Evolutionary conservation across 306 rosid genomes (phyloP), one percentile per base, ranked within the genome.

Genomic region (Clitoria ternatea): DNA sequence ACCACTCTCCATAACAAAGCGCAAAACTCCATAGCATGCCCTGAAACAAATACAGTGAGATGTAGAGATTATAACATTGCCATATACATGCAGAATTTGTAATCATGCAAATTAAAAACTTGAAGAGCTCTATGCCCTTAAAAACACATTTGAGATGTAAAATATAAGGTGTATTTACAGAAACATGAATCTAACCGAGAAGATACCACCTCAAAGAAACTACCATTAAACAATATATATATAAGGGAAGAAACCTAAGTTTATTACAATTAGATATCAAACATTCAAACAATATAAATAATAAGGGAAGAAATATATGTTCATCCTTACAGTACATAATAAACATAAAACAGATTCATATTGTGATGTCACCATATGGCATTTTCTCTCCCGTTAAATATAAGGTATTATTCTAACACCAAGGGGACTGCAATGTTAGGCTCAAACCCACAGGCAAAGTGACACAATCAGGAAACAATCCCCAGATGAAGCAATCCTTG

Each of bases 1-100:
- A 22, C 50, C 68, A 6, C 50, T 61, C 13, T 61, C 68, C 68
- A 61, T 61, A 17, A 39, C 68, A 61, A 61, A 61, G 37, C 68
- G 37, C 12, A 61, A 39, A 61, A 61, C 50, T 37, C 68, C 50
- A 61, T 39, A 61, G 6, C 50, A 61, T 9, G 68, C 50, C 50
- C 68, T 61, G 67, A 37, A 61, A 61, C 0, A 61, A 9, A 11
- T 1, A 61, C 6, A 5, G 9, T 0, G 37, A 61, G 4, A 1
- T 10, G 11, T 7, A 17, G 1, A 33, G 29, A 1, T 30, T 17
- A 11, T 35, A 35, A 35, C 35, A 4, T 4, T 10, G 4, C 1
- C 17, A 35, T 0, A 11, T 1, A 61, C 5, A 61, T 6, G 6
- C 9, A 36, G 30, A 37, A 12, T 2, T 10, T 37, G 6, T 10